These are phyloP conservation scores for Terfezia boudieri DNA, from an alignment of 495 filamentous ascomycete genomes.

Conservation along the genomic window DNA sequence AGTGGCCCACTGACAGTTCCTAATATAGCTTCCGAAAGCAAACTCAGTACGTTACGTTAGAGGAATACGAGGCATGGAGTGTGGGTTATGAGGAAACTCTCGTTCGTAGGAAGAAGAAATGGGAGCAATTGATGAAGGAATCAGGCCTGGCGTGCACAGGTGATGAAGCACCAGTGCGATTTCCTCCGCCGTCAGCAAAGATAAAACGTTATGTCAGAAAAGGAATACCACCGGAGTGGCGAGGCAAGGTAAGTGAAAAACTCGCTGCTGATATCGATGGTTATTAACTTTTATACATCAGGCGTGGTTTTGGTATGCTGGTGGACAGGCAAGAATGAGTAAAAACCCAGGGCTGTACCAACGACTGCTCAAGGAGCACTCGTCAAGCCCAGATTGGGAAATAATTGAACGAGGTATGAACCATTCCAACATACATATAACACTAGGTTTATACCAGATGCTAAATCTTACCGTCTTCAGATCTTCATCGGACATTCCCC, in stretches of 20 bases:
- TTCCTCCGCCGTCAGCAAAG: slow-evolving; percentile 59
- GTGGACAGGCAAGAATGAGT: slow-evolving; percentile 52
- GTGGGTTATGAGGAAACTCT: slow-evolving; percentile 43
- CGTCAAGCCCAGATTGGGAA: slow-evolving; percentile 52
- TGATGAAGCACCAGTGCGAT: slow-evolving; percentile 37
- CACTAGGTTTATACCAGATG: not conserved
- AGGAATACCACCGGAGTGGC: slow-evolving; percentile 82
- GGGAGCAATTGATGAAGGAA: slow-evolving; percentile 53
- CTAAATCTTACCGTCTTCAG: slow-evolving; percentile 17
- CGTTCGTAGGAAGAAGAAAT: slow-evolving; percentile 52
- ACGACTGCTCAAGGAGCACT: slow-evolving; percentile 38
- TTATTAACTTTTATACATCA: not conserved
- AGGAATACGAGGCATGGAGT: slow-evolving; percentile 71
- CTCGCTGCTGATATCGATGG: too few relatives aligned
- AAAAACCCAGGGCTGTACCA: slow-evolving; percentile 55
- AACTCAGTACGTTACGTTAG: slow-evolving; percentile 50
- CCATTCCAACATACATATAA: not conserved
- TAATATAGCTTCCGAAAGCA: slow-evolving; percentile 80
- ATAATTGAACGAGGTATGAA: slow-evolving; percentile 51
- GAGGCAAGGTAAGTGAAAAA: slow-evolving; percentile 32
- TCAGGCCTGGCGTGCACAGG: slow-evolving; percentile 41
- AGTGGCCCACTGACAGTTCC: slow-evolving; percentile 31
- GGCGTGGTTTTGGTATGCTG: slow-evolving; percentile 97
- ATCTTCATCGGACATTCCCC: slow-evolving; percentile 85
- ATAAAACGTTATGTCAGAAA: slow-evolving; percentile 80